Conservation (phyloP, 192 early-diverging fungal genomes). For the Thamnidium elegans region DNA sequence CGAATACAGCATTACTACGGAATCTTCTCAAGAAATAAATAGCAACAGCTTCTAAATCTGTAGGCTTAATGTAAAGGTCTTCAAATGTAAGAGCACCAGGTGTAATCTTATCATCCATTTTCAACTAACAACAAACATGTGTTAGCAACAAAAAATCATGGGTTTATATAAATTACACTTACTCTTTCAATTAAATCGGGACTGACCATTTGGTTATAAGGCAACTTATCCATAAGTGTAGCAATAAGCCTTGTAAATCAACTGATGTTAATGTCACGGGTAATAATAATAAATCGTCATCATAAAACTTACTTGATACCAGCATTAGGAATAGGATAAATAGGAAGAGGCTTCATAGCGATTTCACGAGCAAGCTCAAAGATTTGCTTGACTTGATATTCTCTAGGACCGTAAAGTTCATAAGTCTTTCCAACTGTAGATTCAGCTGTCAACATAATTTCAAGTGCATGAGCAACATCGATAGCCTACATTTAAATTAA, state of each 20-base stretch:
- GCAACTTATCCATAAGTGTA: slow-evolving; percentile 59
- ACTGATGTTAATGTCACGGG: not conserved
- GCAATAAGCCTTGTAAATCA: slow-evolving; percentile 43
- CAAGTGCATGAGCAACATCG: slow-evolving; percentile 87
- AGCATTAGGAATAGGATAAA: slow-evolving; percentile 62
- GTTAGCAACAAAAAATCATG: not conserved
- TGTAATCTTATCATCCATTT: slow-evolving; percentile 68
- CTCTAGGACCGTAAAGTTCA: slow-evolving; percentile 81
- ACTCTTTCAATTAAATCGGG: slow-evolving; percentile 86
- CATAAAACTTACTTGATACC: slow-evolving; percentile 53
- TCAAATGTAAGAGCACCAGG: slow-evolving; percentile 75
- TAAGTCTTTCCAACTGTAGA: slow-evolving; percentile 79
- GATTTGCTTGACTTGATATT: slow-evolving; percentile 71
- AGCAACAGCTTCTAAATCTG: slow-evolving; percentile 75
- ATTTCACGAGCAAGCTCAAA: slow-evolving; percentile 71
- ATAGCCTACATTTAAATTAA: no score
- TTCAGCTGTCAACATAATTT: slow-evolving; percentile 68
- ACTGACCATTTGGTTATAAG: slow-evolving; percentile 71
- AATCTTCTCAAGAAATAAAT: slow-evolving; percentile 82
- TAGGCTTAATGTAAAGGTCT: slow-evolving; percentile 82
- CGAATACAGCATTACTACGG: slow-evolving; percentile 63
- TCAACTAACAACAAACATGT: slow-evolving; percentile 50
- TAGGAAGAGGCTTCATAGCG: slow-evolving; percentile 41
- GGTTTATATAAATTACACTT: slow-evolving; percentile 26
- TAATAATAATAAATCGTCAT: no score